Evolutionary conservation across 768 basidiomycete species (phyloP).

Genomic region (Boletus speciosus): DNA sequence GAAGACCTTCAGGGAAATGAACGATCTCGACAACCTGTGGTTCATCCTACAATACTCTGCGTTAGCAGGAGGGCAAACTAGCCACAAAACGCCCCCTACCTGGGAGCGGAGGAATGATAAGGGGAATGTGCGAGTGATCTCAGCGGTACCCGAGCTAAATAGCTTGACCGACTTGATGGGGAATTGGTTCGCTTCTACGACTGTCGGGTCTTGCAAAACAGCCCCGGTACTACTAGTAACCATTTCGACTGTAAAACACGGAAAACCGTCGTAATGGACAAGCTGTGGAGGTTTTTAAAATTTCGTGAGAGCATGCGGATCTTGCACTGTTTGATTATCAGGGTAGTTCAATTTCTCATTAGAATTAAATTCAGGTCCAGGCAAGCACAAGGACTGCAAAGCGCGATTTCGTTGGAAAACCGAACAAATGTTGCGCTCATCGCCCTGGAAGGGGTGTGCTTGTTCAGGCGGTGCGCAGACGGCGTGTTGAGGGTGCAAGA

Average conservation of each 20-base stretch:
- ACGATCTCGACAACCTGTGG: slow-evolving; percentile 14
- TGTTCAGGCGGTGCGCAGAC: too few species aligned
- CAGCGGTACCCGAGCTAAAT: slow-evolving; percentile 11
- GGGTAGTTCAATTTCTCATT: too few species aligned
- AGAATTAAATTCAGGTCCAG: too few species aligned
- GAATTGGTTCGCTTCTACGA: slow-evolving; percentile 11
- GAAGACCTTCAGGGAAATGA: slow-evolving; percentile 8
- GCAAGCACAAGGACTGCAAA: too few species aligned
- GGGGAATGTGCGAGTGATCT: slow-evolving; percentile 20
- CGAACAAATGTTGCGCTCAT: too few species aligned
- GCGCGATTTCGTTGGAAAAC: too few species aligned
- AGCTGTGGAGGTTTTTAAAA: neutral
- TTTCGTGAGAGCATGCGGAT: too few species aligned
- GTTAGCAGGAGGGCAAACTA: neutral
- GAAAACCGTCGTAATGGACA: neutral
- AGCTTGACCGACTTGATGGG: slow-evolving; percentile 19
- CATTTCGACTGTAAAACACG: neutral
- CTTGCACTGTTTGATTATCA: too few species aligned
- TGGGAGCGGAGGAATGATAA: slow-evolving; percentile 11
- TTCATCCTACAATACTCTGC: slow-evolving; percentile 9
- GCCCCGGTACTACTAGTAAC: neutral
- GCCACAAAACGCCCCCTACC: neutral
- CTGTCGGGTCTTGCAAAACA: neutral
- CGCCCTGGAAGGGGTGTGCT: too few species aligned
- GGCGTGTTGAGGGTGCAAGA: too few species aligned